Evolutionary conservation across 345 rosid species (phyloP), one percentile per base, ranked within the genome.

Genomic region (Bretschneidera sinensis): DNA sequence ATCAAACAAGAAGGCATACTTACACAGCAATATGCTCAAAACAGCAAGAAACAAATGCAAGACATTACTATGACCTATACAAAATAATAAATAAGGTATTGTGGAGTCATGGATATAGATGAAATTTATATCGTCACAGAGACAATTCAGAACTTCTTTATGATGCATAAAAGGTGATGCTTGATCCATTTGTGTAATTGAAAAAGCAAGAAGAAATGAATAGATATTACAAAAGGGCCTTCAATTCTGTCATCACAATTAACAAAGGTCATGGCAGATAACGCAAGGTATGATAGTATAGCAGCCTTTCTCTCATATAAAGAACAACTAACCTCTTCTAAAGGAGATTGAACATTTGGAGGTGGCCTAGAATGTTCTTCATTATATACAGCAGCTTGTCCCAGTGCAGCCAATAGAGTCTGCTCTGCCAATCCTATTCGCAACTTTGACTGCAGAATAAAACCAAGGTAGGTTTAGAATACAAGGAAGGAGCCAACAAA

Each of bases 321-420:
- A 59, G 23, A 64, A 43, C 65, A 71, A 62, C 68, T 74, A 62
- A 81, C 97, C 91, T 90, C 99, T 65, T 94, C 96, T 66, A 90
- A 70, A 75, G 95, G 92, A 76, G 95, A 80, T 71, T 83, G 85
- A 55, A 68, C 62, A 54, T 75, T 71, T 52, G 83, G 43, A 62
- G 96, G 84, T 57, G 88, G 89, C 57, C 74, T 86, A 67, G 89
- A 81, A 66, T 86, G 82, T 43, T 84, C 78, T 72, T 85, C 95
- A 64, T 80, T 69, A 68, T 84, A 78, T 9, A 87, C 87, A 70
- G 96, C 84, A 24, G 99, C 96, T 78, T 90, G 96, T 64, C 96
- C 99, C 56, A 94, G 64, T 22, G 97, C 95, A 71, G 95, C 87
- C 73, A 94, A 85, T 64, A 94, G 86, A 65, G 95, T 94, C 78